phyloP scores from a whole-genome alignment of 163 green algal genomes.

The Scenedesmus sp. region DNA sequence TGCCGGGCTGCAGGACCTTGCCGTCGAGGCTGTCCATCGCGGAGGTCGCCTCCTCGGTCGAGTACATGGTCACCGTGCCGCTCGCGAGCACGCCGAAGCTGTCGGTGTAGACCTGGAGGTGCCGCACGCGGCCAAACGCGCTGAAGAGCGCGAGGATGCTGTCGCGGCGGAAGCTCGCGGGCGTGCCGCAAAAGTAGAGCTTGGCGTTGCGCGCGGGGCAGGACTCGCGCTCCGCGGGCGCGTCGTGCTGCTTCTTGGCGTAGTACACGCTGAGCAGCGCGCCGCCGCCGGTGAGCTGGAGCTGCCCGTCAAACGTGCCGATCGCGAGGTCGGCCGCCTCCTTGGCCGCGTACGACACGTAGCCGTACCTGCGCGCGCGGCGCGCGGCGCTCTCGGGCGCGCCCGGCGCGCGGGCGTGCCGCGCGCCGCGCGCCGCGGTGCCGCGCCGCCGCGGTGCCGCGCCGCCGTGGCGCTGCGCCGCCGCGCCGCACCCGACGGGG shows the following conservation, averaged over 20 bases:
- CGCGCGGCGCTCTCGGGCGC: too few species aligned
- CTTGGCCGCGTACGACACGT: slow-evolving; percentile 39
- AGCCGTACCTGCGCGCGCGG: slow-evolving; percentile 34
- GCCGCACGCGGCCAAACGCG: slow-evolving; percentile 41
- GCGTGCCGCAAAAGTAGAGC: slow-evolving; percentile 46
- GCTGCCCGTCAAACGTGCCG: slow-evolving; percentile 42
- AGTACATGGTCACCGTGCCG: slow-evolving; percentile 46
- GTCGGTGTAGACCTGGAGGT: slow-evolving; percentile 47
- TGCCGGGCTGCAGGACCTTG: slow-evolving; percentile 33
- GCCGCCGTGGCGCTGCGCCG: too few species aligned
- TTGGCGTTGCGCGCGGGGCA: slow-evolving; percentile 42
- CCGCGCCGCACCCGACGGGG: slow-evolving; percentile 34
- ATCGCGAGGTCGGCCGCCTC: slow-evolving; percentile 40
- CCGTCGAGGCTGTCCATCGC: slow-evolving; percentile 45
- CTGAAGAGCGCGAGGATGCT: slow-evolving; percentile 42
- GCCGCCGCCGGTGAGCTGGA: slow-evolving; percentile 28
- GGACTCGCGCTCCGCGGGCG: neutral
- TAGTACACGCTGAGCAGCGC: slow-evolving; percentile 43
- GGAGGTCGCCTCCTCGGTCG: slow-evolving; percentile 32
- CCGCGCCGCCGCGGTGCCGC: too few species aligned
- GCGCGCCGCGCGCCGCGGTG: too few species aligned
- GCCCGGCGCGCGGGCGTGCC: too few species aligned
- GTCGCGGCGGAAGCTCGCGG: slow-evolving; percentile 27
- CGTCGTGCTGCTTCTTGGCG: slow-evolving; percentile 44
- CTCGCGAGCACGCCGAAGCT: slow-evolving; percentile 34